Evolutionary conservation across 202 grass and related monocot species (phyloP).

Genomic region (Setaria italica): DNA sequence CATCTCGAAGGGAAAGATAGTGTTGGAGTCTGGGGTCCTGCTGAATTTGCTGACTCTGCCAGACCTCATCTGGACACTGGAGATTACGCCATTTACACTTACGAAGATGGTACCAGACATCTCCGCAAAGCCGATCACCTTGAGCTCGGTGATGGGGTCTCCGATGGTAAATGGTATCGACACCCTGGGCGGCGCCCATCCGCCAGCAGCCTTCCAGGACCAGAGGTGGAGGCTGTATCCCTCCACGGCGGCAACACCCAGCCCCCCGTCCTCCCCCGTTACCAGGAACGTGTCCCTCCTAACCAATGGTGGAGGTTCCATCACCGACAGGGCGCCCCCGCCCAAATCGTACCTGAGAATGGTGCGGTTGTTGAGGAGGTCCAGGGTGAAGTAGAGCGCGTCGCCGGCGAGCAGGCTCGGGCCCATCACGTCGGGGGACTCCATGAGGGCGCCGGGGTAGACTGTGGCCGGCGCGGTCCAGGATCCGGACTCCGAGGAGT

Average conservation of each 20-base stretch:
- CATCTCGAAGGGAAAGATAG: not conserved
- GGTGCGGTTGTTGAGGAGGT: not conserved
- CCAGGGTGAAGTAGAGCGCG: not conserved
- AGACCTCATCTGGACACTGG: not conserved
- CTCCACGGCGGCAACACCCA: conserved; percentile 5
- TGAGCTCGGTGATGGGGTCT: not conserved
- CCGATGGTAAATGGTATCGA: not conserved
- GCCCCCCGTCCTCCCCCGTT: not conserved
- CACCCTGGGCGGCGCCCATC: not conserved
- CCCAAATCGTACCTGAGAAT: not conserved
- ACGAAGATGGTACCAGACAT: not conserved
- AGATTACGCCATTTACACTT: not conserved
- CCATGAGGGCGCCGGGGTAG: not conserved
- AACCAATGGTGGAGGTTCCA: not conserved
- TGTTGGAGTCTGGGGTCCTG: not conserved
- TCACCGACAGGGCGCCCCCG: not conserved
- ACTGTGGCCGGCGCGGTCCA: not conserved
- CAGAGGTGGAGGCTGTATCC: not conserved
- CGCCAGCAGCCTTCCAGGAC: not conserved
- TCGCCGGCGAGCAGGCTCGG: not conserved
- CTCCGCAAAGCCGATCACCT: conserved; percentile 4
- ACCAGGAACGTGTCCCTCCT: not conserved
- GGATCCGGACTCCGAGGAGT: not conserved
- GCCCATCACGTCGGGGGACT: not conserved
- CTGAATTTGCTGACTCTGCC: not conserved